Evolutionary conservation across 2,329 filamentous ascomycete genomes (phyloP).

Genomic region (Plenodomus tracheiphilus): DNA sequence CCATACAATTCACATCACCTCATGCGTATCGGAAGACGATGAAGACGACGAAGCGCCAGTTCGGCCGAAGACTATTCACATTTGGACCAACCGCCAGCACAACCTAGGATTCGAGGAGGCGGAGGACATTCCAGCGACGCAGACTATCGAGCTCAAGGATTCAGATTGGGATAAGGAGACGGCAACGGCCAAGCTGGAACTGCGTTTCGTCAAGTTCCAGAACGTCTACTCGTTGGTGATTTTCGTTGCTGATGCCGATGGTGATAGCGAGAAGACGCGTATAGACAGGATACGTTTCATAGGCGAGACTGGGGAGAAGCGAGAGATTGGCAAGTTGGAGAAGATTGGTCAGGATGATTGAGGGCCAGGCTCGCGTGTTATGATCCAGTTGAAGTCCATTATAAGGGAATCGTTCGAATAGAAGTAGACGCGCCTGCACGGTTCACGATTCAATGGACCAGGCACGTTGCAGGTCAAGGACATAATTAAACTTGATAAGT

Average conservation of each 20-base stretch:
- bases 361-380: background rate
- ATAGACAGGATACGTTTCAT: slow-evolving; percentile 79
- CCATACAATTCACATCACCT: slow-evolving; percentile 85
- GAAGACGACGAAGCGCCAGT: slow-evolving; percentile 76
- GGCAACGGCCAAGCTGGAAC: slow-evolving; percentile 56
- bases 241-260: slow-evolving; percentile 81
- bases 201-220: slow-evolving; percentile 98
- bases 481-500: background rate
- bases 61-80: slow-evolving; percentile 78
- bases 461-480: background rate
- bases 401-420: background rate
- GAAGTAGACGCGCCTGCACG: background rate
- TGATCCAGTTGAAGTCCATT: background rate
- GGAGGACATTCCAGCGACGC: slow-evolving; percentile 79
- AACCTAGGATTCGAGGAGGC: slow-evolving; percentile 95
- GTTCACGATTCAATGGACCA: too few species aligned
- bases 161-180: slow-evolving; percentile 71
- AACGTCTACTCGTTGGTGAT: slow-evolving; percentile 84
- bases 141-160: slow-evolving; percentile 73
- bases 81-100: slow-evolving; percentile 87
- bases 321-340: slow-evolving; percentile 91
- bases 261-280: slow-evolving; percentile 82
- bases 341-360: slow-evolving; percentile 77
- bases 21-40: slow-evolving; percentile 62
- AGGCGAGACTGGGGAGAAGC: slow-evolving; percentile 88